phyloP scores from a whole-genome alignment of 345 rosid species.

The Melastoma malabathricum region DNA sequence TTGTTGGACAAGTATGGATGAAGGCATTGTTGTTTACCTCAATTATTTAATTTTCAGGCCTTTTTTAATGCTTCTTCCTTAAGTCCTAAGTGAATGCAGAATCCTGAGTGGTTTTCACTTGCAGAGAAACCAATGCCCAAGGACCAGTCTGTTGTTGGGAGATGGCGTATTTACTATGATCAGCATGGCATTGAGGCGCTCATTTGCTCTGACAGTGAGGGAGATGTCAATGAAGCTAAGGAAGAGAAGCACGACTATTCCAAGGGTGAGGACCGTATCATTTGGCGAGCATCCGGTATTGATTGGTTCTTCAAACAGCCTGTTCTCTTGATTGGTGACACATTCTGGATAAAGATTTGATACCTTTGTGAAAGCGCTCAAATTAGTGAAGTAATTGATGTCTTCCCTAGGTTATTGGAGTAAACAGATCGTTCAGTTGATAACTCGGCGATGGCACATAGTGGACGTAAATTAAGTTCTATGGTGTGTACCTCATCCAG shows the following conservation, averaged over 20 bases:
- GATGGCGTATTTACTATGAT: conserved; percentile 94
- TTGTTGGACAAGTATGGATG: conserved; percentile 73
- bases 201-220: conserved; percentile 94
- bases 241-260: conserved; percentile 74
- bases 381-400: too few species aligned
- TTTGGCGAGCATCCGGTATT: conserved; percentile 41
- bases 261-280: conserved; percentile 67
- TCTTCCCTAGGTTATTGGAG: too few species aligned
- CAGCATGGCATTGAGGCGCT: conserved; percentile 91
- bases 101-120: conserved; percentile 2
- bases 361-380: too few species aligned
- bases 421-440: too few species aligned
- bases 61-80: too few species aligned
- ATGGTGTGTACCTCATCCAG: neutral
- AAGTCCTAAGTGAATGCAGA: neutral
- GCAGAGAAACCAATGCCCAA: conserved; percentile 99
- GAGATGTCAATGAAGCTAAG: conserved; percentile 63
- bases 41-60: too few species aligned
- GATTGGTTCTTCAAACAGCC: neutral
- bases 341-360: too few species aligned
- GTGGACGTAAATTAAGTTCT: too few species aligned
- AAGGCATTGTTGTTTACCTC: neutral
- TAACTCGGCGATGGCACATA: neutral
- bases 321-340: neutral
- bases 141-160: conserved; percentile 96